Base-by-base conservation (phyloP, 495 filamentous ascomycete species). In the Chaetomidium leptoderma region DNA sequence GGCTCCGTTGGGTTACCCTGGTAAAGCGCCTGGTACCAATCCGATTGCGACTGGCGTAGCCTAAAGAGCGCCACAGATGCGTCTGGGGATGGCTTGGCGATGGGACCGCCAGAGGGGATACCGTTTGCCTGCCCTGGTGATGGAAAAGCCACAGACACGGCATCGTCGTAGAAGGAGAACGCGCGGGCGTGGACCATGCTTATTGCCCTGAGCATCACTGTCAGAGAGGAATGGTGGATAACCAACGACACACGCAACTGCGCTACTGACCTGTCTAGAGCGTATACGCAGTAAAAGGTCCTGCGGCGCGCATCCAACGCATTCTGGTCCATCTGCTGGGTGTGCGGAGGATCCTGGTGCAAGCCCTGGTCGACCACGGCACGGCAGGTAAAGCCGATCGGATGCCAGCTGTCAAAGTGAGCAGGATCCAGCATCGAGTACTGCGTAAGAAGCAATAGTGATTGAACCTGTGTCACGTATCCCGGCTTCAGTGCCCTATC, bases 141-240 rank as follows among this genome's bases (percentile, higher is more conserved):
- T 9, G 78, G 72, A 60, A 88, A 74, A 10, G 73, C 78, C 36
- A 95, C 90, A 59, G 86, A 84, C 2, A 86, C 80, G n/a, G 90
- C 87, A 37, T 88, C 89, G 67, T 97, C 92, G 1, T 89, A 90
- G 67, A 97, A 93, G 5, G 92, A 95, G 68, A 95, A 95, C 0
- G 88, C 84, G 39, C 90, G 79, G 29, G 85, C 83, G 49, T 91
- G 80, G 16, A 90, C 87, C 73, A 92, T 83, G 58, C 88, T 90
- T 32, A 90, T 89, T 6, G 86, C 84, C 63, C 92, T 93, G 57
- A 6, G 30, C 57, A 17, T 6, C 29, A 27, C n/a, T 23, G 57
- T 66, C 21, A 64, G 57, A 24, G 16, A 39, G 4, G 16, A 16
- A 11, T 24, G 1, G 13, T 7, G 4, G 5, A 35, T 10, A n/a